Evolutionary conservation across 257 asterid species (phyloP), one percentile per base, ranked within the genome.

Genomic region (Capsicum chinense): DNA sequence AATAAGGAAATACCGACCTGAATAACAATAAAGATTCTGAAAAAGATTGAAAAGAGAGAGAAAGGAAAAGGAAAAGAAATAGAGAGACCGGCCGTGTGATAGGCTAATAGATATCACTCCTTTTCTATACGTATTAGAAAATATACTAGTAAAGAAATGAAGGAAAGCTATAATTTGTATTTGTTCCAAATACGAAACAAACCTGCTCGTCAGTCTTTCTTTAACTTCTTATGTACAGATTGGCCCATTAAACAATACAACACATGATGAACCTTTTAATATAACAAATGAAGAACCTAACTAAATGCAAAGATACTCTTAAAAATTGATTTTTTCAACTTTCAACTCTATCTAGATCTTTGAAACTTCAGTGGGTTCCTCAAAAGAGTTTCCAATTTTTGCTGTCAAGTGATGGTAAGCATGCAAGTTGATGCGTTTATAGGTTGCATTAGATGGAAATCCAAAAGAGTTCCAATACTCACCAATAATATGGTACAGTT

Each of bases 361-460:
- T 68, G 54, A 68, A 15, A 68, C 21, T 68, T 68, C 54, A 15
- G 15, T 69, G 35, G 56, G 42, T 69, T 69, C 79, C 79, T 69
- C 79, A 42, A 16, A 42, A 69, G 56, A 9, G 79, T 69, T 69
- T 39, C 76, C 56, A 69, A 13, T 42, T 69, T 39, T 69, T 69
- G 54, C 33, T 69, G 50, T 69, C 16, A 69, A 69, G 56, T 69
- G 79, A 42, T 69, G 79, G 56, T 39, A 69, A 42, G 56, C 56
- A 42, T 42, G 16, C 79, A 69, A 16, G 56, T 69, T 69, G 33
- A 39, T 69, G 78, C 4, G 33, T 59, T 59, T 59, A n/a, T 7
- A 6, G 5, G 35, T 69, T 69, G 79, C 79, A 69, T 69, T 14
- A 69, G 33, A 39, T 69, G 79, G 56, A 69, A 68, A 69, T 42